Percentiles rank a stretch among this genome's conserved stretches.
Conservation (phyloP, 1,284 basidiomycete genomes). For the Apiotrichum mycotoxinovorans region DNA sequence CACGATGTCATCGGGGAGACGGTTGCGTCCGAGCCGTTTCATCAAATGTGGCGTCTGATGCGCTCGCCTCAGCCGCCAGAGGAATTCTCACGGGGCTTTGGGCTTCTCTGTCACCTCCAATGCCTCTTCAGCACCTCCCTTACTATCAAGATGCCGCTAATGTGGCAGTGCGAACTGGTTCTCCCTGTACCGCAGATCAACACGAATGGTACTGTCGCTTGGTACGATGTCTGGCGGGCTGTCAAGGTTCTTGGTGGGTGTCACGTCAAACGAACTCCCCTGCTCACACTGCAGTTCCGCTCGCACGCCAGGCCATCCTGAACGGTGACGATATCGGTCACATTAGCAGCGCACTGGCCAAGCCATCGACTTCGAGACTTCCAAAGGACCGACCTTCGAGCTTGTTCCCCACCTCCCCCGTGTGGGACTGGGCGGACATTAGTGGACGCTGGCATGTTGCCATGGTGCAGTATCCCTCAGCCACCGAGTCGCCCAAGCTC, state of each 20-base stretch:
- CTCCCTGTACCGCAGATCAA: conserved; percentile 4
- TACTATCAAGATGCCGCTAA: too few relatives aligned
- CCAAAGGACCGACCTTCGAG: not conserved
- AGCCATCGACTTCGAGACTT: not conserved
- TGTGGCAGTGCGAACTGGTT: not conserved
- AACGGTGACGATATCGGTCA: not conserved
- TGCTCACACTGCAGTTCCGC: not conserved
- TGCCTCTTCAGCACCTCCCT: not conserved
- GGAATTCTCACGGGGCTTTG: not conserved
- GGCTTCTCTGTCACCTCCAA: not conserved
- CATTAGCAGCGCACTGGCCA: not conserved
- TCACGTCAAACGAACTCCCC: not conserved
- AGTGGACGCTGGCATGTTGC: not conserved
- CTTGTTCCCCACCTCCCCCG: not conserved
- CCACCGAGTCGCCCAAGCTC: not conserved
- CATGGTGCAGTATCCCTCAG: not conserved
- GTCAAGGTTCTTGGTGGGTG: not conserved
- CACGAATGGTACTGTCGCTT: conserved; percentile 1
- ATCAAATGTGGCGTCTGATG: conserved; percentile 1
- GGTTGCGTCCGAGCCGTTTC: not conserved
- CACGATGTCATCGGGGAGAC: not conserved
- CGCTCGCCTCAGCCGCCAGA: not conserved
- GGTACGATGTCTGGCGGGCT: conserved; percentile 1
- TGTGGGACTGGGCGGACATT: conserved; percentile 3
- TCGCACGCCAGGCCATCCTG: not conserved